A percentile compares a stretch with the other conserved stretches of the same genome.
Conservation (phyloP, 306 rosid genomes). For the Casuarina equisetifolia region DNA sequence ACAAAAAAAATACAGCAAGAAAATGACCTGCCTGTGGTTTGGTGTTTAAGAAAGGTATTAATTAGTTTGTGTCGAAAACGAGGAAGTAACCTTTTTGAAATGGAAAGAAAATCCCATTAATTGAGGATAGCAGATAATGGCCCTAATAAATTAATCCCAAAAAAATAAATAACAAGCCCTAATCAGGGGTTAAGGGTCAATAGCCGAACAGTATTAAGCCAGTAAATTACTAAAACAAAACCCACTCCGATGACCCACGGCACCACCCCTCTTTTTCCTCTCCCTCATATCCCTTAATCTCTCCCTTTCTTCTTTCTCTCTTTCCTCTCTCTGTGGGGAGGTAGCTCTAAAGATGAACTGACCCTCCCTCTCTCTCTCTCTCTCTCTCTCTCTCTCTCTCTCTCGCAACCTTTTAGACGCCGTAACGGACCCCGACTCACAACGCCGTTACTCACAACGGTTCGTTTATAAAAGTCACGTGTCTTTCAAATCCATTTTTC, state of each 20-base stretch:
- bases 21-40: slow-evolving; percentile 44
- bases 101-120: slow-evolving; percentile 46
- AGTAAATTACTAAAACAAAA: slow-evolving; percentile 26
- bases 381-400: too few species aligned
- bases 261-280: slow-evolving; percentile 21
- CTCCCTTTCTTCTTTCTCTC: neutral
- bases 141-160: slow-evolving; percentile 50
- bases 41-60: slow-evolving; percentile 15
- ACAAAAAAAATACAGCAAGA: slow-evolving; percentile 14
- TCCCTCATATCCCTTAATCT: neutral
- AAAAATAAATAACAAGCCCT: slow-evolving; percentile 27
- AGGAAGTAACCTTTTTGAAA: slow-evolving; percentile 36
- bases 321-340: slow-evolving; percentile 31
- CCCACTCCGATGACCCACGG: slow-evolving; percentile 38
- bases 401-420: slow-evolving; percentile 44
- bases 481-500: slow-evolving; percentile 30
- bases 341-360: slow-evolving; percentile 6
- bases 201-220: slow-evolving; percentile 30
- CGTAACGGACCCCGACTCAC: slow-evolving; percentile 48
- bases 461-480: slow-evolving; percentile 50
- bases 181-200: slow-evolving; percentile 59
- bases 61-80: slow-evolving; percentile 40
- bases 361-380: slow-evolving; percentile 14
- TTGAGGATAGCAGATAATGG: slow-evolving; percentile 46
- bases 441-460: slow-evolving; percentile 53